Base-by-base conservation (phyloP, 306 rosid genomes). In the Vachellia collinsii region DNA sequence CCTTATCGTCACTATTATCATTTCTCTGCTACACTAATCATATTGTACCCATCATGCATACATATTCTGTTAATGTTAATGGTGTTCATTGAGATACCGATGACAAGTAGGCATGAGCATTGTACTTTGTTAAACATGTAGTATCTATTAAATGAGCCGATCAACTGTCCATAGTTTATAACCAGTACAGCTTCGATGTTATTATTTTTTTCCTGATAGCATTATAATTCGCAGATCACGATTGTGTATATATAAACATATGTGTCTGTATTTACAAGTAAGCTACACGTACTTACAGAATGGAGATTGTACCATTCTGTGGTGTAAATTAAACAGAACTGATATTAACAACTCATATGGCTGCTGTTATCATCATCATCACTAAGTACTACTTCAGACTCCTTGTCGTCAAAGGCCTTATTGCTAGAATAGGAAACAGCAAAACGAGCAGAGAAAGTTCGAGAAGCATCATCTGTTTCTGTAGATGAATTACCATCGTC, bases 391-490 rank as follows among this genome's bases (percentile, higher is more conserved):
- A 29, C 34, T 29, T 29, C 34, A 29, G 34, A 29, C 34, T 1
- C 34, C 34, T 2, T 29, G 34, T 29, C 34, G 34, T 2, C 34
- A 29, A 29, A 29, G 2, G 34, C 34, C 34, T 29, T 29, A 29
- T 29, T 29, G 34, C 2, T 29, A 5, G 38, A 23, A 11, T 10
- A 1, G 3, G 88, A 88, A 61, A 80, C 84, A 14, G 95, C 93
- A 63, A 88, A 92, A 77, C 92, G 77, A 51, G 92, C 94, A 0
- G 95, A 90, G 89, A 92, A 92, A 13, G 95, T 89, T 5, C 92
- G 82, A 25, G 82, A 86, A 36, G 78, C 37, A 62, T 65, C 63
- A 42, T 92, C 95, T 7, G 90, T 87, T 38, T 92, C 91, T 29
- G 34, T 29, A 29, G 34, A 29, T 29, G 34, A 29, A 29, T 48